Percentiles rank a stretch among this genome's conserved stretches.
Conservation (phyloP, 805 yeast species). For the Priceomyces castillae region DNA sequence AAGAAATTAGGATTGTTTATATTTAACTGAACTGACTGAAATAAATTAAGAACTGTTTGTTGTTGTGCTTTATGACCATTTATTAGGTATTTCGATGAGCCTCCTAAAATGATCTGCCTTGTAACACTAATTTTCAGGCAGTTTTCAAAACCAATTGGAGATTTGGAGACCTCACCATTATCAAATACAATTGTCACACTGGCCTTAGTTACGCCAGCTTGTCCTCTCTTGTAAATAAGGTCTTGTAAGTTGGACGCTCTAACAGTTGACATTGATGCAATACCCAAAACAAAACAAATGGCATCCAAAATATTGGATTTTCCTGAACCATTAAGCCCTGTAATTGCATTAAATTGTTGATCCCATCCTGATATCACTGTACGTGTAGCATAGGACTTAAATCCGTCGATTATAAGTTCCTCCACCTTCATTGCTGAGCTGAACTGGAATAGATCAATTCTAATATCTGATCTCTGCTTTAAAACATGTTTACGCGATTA, state of each 20-base stretch:
- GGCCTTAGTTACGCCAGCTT: conserved; percentile 96
- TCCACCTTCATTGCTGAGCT: conserved; percentile 72
- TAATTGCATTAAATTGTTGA: conserved; percentile 92
- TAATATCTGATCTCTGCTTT: neutral
- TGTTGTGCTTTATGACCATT: conserved; percentile 97
- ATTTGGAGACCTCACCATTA: conserved; percentile 67
- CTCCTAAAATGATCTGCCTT: conserved; percentile 86
- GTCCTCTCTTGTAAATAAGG: conserved; percentile 93
- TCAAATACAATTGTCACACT: conserved; percentile 95
- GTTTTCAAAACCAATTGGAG: conserved; percentile 87
- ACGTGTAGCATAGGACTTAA: conserved; percentile 95
- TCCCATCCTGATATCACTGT: conserved; percentile 97
- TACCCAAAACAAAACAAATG: conserved; percentile 96
- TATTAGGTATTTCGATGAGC: conserved; percentile 85
- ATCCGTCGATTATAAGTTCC: conserved; percentile 94
- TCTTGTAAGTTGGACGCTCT: conserved; percentile 93
- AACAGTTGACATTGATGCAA: conserved; percentile 90
- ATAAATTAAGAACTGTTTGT: conserved; percentile 81
- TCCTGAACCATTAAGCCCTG: conserved; percentile 97
- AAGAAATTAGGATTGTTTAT: conserved; percentile 96
- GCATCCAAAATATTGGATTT: conserved; percentile 96
- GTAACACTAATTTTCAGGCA: conserved; percentile 82
- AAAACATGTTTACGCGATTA: neutral
- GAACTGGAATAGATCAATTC: neutral
- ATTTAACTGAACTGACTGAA: conserved; percentile 92